Base-by-base conservation (phyloP, 306 rosid species). In the Pueraria montana region DNA sequence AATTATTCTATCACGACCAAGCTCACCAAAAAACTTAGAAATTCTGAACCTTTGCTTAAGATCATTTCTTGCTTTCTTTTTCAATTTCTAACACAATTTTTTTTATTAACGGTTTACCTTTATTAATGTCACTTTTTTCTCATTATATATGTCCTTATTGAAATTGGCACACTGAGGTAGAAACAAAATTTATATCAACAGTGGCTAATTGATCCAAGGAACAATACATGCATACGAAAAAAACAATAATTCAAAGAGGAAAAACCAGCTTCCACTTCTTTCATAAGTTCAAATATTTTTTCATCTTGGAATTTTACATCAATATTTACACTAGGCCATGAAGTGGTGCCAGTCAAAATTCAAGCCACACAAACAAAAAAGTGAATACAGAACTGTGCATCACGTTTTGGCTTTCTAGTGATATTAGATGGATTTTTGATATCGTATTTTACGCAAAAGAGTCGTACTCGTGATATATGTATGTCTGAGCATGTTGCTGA, bases 1-100 rank as follows among this genome's bases (percentile, higher is more conserved):
- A 74, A 85, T 87, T 85, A 89, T 87, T 89, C 91, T 83, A 61
- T 67, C 86, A 82, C 26, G 72, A 69, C 84, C 83, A 78, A 65
- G 76, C 70, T 73, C 78, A 64, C 86, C 26, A 45, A 84, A 82
- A 26, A 58, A 76, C 66, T 62, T 55, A 81, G 26, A 87, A 87
- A 84, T 84, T 80, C 69, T 78, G 36, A 82, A 53, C 87, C 83
- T 38, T 68, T 66, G 71, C 52, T 74, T 58, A 77, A 78, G 34
- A 78, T 78, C 62, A 72, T 58, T 24, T 23, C 18, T 58, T 59
- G 2, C 17, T 45, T 72, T 46, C 59, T 20, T 46, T 74, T 64
- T 52, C 76, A 46, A n/a, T 20, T 53, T 12, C 30, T 48, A 77
- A 43, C 53, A 40, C 40, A 24, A 2, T n/a, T 12, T 52, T 12